These are phyloP conservation scores for Sphagnum contortum DNA, from an alignment of 225 moss, liverwort and hornwort genomes.

Conservation along the genomic window DNA sequence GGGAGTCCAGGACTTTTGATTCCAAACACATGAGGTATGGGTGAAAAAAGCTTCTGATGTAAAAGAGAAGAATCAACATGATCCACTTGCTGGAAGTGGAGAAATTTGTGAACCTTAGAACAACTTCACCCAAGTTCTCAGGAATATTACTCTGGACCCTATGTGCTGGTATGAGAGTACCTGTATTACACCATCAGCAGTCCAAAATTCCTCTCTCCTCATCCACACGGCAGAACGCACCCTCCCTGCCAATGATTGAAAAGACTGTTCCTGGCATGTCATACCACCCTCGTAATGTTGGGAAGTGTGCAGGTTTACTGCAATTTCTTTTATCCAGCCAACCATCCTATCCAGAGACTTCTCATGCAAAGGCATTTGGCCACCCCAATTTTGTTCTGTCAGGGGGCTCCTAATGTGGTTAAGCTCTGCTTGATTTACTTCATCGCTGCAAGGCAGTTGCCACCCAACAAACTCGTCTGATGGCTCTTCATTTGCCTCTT, in stretches of 20 bases:
- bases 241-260: slow-evolving; percentile 29
- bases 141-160: no score
- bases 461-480: slow-evolving; percentile 29
- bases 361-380: slow-evolving; percentile 18
- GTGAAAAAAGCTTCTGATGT: no score
- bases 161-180: slow-evolving; percentile 2
- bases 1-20: no score
- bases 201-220: slow-evolving; percentile 35
- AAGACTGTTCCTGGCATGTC: slow-evolving; percentile 15
- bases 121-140: no score
- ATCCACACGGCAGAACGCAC: slow-evolving; percentile 66
- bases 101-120: no score
- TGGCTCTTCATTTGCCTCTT: no score
- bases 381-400: neutral
- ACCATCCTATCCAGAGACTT: slow-evolving; percentile 48
- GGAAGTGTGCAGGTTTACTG: slow-evolving; percentile 45
- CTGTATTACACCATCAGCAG: slow-evolving; percentile 37
- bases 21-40: no score
- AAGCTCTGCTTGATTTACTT: no score
- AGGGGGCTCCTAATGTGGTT: no score
- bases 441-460: slow-evolving; percentile 11
- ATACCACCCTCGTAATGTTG: slow-evolving; percentile 26
- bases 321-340: slow-evolving; percentile 72
- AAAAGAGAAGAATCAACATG: no score
- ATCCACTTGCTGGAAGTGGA: no score